Conservation (phyloP, 305 asterid genomes). For the Ajuga reptans region DNA sequence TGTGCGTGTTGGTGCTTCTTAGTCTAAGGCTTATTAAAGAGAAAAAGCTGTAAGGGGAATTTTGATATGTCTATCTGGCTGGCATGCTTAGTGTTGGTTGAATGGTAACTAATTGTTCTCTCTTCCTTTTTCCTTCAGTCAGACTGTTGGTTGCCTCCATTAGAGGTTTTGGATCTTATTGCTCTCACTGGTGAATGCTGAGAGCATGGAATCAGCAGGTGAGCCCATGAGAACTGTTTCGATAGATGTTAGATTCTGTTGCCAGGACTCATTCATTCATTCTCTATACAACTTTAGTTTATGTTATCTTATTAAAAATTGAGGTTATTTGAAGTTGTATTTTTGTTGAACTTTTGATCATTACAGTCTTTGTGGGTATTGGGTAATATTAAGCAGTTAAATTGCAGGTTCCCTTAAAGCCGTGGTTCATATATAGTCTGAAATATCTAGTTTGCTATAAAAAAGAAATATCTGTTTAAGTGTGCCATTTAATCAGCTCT, state of each 20-base stretch:
- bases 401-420: background rate
- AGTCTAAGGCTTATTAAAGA: background rate
- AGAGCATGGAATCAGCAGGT: slow-evolving; percentile 63
- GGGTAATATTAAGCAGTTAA: background rate
- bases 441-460: background rate
- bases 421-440: slow-evolving; percentile 8
- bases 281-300: background rate
- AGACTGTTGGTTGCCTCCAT: slow-evolving; percentile 9
- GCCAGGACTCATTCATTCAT: background rate
- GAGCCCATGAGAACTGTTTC: slow-evolving; percentile 27
- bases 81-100: background rate
- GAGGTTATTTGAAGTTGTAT: background rate
- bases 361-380: background rate
- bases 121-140: slow-evolving; percentile 8
- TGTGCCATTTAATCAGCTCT: background rate
- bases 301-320: background rate
- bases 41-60: background rate
- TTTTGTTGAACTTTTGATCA: background rate
- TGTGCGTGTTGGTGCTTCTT: background rate
- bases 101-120: slow-evolving; percentile 10
- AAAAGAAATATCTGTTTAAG: background rate
- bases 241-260: slow-evolving; percentile 6
- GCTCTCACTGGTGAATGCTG: slow-evolving; percentile 24
- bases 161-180: slow-evolving; percentile 15
- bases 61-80: slow-evolving; percentile 11